These are phyloP conservation scores for Cucumis cinereus DNA, from an alignment of 306 rosid genomes.

Conservation along the genomic window DNA sequence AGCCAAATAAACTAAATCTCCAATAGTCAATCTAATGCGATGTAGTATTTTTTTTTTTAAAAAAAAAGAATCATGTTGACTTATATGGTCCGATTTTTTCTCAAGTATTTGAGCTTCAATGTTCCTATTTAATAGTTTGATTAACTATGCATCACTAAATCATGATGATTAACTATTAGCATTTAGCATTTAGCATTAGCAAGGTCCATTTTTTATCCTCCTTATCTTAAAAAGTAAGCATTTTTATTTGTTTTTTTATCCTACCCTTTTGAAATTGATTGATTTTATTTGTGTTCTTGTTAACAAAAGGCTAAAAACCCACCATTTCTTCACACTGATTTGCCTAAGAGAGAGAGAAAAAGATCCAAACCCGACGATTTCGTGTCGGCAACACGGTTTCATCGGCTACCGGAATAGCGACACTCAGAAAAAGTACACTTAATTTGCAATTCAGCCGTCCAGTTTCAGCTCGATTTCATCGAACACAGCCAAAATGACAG, in stretches of 20 bases:
- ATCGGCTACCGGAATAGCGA: background rate
- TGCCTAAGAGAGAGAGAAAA: background rate
- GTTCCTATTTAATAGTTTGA: background rate
- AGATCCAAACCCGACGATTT: constrained; percentile 5
- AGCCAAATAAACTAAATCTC: too few species aligned
- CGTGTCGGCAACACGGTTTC: constrained; percentile 10
- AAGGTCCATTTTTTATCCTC: background rate
- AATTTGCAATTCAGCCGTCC: background rate
- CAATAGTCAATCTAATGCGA: background rate
- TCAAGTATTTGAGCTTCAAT: background rate
- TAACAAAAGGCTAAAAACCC: background rate
- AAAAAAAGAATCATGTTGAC: background rate
- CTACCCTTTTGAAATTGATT: background rate
- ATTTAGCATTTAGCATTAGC: background rate
- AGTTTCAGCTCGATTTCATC: constrained; percentile 3
- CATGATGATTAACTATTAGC: background rate
- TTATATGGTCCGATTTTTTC: background rate
- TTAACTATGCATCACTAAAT: background rate
- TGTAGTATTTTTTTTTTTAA: too few species aligned
- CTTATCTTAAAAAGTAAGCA: background rate
- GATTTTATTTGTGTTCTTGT: background rate
- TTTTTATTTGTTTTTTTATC: background rate
- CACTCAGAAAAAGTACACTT: background rate
- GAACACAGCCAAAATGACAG: background rate
- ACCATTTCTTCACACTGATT: background rate